Conservation (phyloP, 2,329 filamentous ascomycete genomes). For the Monosporascus cannonballus region DNA sequence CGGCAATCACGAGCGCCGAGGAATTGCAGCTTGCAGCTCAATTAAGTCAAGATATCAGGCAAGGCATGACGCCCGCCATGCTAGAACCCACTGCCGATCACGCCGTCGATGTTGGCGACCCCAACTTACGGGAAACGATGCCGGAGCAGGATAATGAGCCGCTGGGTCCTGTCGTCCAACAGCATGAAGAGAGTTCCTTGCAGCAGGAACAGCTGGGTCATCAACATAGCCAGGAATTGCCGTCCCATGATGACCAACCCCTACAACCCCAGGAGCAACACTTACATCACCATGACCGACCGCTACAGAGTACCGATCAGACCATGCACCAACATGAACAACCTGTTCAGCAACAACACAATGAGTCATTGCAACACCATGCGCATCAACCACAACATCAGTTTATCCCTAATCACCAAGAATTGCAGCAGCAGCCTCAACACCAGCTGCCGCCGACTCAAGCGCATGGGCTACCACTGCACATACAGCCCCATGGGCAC, state of each 20-base stretch:
- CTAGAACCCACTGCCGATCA: slow-evolving; percentile 33
- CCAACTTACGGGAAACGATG: slow-evolving; percentile 37
- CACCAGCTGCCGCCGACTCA: slow-evolving; percentile 19
- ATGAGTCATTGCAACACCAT: slow-evolving; percentile 1
- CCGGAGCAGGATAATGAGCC: slow-evolving; percentile 35
- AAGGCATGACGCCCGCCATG: slow-evolving; percentile 39
- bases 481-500: slow-evolving; percentile 19
- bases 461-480: slow-evolving; percentile 23
- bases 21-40: slow-evolving; percentile 55
- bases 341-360: slow-evolving; percentile 2
- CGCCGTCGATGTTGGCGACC: slow-evolving; percentile 31
- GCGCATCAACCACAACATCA: slow-evolving; percentile 5
- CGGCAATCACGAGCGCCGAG: slow-evolving; percentile 40
- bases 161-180: slow-evolving; percentile 19
- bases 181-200: slow-evolving; percentile 5
- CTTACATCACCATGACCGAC: slow-evolving; percentile 6
- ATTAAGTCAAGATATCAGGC: slow-evolving; percentile 47
- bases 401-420: slow-evolving; percentile 5
- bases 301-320: slow-evolving; percentile 5
- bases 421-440: slow-evolving; percentile 17
- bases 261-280: slow-evolving; percentile 12
- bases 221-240: too few species aligned
- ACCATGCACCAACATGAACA: slow-evolving; percentile 2
- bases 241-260: too few species aligned
- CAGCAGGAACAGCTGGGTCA: slow-evolving; percentile 4